These are phyloP conservation scores for Spinacia oleracea DNA, from an alignment of 179 eudicot species.

Conservation along the genomic window DNA sequence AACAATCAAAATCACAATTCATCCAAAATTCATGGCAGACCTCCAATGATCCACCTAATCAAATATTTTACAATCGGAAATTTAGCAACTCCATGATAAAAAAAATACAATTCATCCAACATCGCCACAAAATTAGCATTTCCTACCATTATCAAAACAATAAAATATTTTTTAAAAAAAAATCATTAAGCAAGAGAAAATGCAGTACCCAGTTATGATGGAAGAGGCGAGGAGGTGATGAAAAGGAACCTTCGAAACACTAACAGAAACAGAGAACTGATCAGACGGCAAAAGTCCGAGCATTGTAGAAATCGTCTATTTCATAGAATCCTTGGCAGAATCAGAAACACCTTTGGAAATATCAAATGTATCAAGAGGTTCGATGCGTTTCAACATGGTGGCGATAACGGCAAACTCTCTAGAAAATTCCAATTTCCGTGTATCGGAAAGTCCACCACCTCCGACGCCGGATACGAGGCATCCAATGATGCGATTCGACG, in stretches of 20 bases:
- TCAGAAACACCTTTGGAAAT: conserved; percentile 74
- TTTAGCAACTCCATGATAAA: not conserved
- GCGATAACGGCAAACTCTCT: conserved; percentile 80
- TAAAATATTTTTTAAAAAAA: not conserved
- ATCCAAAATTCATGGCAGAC: not conserved
- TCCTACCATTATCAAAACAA: not conserved
- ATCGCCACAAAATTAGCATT: not conserved
- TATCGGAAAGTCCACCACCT: conserved; percentile 78
- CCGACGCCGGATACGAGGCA: conserved; percentile 67
- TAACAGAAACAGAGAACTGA: conserved; percentile 65
- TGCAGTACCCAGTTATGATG: conserved; percentile 69
- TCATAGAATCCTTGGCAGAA: conserved; percentile 79
- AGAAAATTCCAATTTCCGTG: conserved; percentile 59
- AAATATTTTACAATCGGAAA: not conserved
- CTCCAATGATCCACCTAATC: not conserved
- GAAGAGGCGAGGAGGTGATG: conserved; percentile 74
- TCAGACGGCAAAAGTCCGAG: conserved; percentile 79
- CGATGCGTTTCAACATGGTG: conserved; percentile 64
- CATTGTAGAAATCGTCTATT: conserved; percentile 89
- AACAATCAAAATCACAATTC: not conserved
- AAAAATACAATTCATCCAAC: conserved; percentile 1
- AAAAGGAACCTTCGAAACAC: conserved; percentile 65
- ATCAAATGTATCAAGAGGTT: conserved; percentile 65
- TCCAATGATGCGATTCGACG: conserved; percentile 26
- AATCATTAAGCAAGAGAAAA: not conserved